These are phyloP conservation scores for Neoboletus magnificus DNA, from an alignment of 768 basidiomycete genomes.

Conservation along the genomic window DNA sequence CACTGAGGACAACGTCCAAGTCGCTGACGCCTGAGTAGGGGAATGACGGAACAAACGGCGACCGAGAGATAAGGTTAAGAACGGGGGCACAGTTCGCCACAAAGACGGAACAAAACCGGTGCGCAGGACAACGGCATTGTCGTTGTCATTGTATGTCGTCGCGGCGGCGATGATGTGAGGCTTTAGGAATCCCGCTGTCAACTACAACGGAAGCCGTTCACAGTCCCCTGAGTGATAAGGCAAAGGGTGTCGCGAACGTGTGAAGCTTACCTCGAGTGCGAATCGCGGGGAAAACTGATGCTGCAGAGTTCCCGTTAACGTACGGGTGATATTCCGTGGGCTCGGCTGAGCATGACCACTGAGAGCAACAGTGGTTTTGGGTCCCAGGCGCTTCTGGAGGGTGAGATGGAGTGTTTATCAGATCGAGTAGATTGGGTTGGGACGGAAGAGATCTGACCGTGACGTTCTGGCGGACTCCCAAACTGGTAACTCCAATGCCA, in stretches of 20 bases:
- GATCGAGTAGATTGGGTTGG: slow-evolving; percentile 16
- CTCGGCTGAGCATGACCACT: slow-evolving; percentile 36
- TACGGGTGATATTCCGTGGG: slow-evolving; percentile 30
- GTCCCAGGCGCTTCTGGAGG: slow-evolving; percentile 45
- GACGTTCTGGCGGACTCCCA: slow-evolving; percentile 42
- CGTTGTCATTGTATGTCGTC: slow-evolving; percentile 47
- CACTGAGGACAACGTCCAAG: slow-evolving; percentile 27
- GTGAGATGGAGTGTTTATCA: slow-evolving; percentile 19
- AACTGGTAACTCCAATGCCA: slow-evolving; percentile 34
- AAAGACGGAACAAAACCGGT: slow-evolving; percentile 35
- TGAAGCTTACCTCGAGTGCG: slow-evolving; percentile 39
- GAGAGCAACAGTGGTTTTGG: slow-evolving; percentile 43
- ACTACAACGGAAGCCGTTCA: slow-evolving; percentile 29
- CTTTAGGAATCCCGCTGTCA: slow-evolving; percentile 38
- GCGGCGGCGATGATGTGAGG: slow-evolving; percentile 42
- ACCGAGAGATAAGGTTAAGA: slow-evolving; percentile 42
- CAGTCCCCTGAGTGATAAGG: slow-evolving; percentile 6
- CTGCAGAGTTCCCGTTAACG: slow-evolving; percentile 64
- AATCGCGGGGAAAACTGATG: slow-evolving; percentile 74
- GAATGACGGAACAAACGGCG: slow-evolving; percentile 52
- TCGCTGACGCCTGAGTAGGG: slow-evolving; percentile 44
- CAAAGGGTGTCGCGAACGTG: slow-evolving; percentile 15
- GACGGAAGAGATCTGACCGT: slow-evolving; percentile 35
- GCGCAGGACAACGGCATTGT: slow-evolving; percentile 43
- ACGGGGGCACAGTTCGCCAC: slow-evolving; percentile 34